A percentile compares a stretch with the other conserved stretches of the same genome.
These are phyloP conservation scores for Blastocystis sp. DNA, from an alignment of 352 stramenopile species.

Conservation along the genomic window DNA sequence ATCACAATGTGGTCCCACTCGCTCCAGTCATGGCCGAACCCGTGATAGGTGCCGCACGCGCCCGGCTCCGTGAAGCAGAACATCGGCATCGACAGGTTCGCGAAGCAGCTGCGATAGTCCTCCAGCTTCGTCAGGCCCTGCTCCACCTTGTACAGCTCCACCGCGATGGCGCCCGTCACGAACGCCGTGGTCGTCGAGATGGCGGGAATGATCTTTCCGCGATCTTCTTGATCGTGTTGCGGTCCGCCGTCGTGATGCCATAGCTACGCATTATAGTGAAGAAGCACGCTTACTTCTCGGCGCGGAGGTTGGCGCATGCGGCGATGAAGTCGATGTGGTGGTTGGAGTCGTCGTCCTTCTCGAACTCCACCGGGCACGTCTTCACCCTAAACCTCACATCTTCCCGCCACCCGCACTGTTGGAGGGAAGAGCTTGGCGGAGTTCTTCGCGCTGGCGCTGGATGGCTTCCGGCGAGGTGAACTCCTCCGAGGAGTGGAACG, in stretches of 20 bases:
- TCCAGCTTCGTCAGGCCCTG: slow-evolving; percentile 11
- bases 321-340: slow-evolving; percentile 93
- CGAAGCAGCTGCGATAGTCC: slow-evolving; percentile 20
- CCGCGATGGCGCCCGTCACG: slow-evolving; percentile 79
- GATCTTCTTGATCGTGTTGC: slow-evolving; percentile 95
- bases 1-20: slow-evolving; percentile 38
- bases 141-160: slow-evolving; percentile 19
- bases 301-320: slow-evolving; percentile 86
- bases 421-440: background rate
- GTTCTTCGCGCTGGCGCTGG: background rate
- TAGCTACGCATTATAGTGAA: slow-evolving; percentile 85
- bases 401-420: background rate
- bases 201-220: slow-evolving; percentile 98
- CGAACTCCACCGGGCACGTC: slow-evolving; percentile 80
- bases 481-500: background rate
- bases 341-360: slow-evolving; percentile 93
- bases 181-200: slow-evolving; percentile 98
- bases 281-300: slow-evolving; percentile 69
- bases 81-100: slow-evolving; percentile 46
- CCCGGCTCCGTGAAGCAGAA: slow-evolving; percentile 49
- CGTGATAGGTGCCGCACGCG: background rate
- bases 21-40: background rate
- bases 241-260: slow-evolving; percentile 92
- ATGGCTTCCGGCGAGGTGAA: background rate
- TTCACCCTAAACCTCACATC: background rate